Evolutionary conservation across 176 grass and related monocot genomes (phyloP).

Genomic region (Metroxylon sagu): DNA sequence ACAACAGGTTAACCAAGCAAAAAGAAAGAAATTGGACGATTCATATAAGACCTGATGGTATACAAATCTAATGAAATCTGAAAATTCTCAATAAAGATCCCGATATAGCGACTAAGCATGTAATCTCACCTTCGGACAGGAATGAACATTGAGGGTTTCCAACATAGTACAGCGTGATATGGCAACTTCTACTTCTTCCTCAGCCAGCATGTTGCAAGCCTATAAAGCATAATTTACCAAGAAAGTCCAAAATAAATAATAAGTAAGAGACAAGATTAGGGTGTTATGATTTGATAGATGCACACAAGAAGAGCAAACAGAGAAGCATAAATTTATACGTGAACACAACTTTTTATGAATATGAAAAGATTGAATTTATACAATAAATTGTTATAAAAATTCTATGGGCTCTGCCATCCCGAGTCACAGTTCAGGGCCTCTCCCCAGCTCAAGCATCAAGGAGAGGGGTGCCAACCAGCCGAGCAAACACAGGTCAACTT

Average conservation of each 20-base stretch:
- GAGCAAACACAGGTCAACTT: too few species aligned
- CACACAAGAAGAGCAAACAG: background rate
- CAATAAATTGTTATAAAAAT: too few species aligned
- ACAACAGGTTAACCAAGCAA: background rate
- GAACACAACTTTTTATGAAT: too few species aligned
- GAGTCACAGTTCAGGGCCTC: too few species aligned
- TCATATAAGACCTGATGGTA: too few species aligned
- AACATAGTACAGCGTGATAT: conserved; percentile 52
- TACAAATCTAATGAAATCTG: too few species aligned
- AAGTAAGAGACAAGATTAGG: background rate
- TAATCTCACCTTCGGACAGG: conserved; percentile 57
- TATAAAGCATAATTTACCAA: conserved; percentile 16
- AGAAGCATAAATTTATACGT: background rate
- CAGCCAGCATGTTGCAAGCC: conserved; percentile 83
- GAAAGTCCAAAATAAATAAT: background rate
- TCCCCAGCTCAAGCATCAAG: too few species aligned
- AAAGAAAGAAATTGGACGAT: background rate
- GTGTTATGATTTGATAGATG: background rate
- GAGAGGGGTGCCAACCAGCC: too few species aligned
- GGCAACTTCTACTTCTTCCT: conserved; percentile 82
- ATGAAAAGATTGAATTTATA: too few species aligned
- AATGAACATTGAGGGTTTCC: conserved; percentile 83
- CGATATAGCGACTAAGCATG: background rate
- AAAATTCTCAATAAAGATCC: too few species aligned
- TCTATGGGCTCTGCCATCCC: too few species aligned